A percentile compares a stretch with the other conserved stretches of the same genome.
These are phyloP conservation scores for Lignosus rhinocerotis DNA, from an alignment of 1,284 basidiomycete species.

Conservation along the genomic window DNA sequence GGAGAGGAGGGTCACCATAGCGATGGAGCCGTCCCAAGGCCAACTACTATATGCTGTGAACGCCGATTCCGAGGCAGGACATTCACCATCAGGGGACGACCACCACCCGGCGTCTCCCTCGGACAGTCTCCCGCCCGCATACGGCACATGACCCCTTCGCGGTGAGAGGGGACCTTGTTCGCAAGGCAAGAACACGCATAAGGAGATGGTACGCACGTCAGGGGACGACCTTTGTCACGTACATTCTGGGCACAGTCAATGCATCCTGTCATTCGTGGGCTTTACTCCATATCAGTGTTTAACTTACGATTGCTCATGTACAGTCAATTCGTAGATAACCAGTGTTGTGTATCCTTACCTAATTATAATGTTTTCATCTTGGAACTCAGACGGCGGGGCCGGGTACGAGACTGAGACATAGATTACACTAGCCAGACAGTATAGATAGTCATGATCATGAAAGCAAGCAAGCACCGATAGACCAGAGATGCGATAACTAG, in stretches of 20 bases:
- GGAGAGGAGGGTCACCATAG: neutral
- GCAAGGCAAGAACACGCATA: too few relatives aligned
- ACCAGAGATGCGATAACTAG: neutral
- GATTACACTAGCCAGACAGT: neutral
- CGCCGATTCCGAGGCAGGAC: neutral
- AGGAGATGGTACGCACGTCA: too few relatives aligned
- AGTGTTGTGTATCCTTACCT: too few relatives aligned
- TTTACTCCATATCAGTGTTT: neutral
- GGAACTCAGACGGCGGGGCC: neutral
- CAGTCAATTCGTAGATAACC: too few relatives aligned
- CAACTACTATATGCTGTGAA: neutral
- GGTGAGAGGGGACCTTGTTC: too few relatives aligned
- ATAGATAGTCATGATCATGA: neutral
- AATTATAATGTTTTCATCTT: neutral
- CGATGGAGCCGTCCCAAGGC: neutral
- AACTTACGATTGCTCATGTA: too few relatives aligned
- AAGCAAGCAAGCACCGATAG: neutral
- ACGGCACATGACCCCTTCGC: neutral
- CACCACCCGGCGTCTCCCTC: neutral
- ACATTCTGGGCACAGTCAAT: neutral
- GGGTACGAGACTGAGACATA: neutral
- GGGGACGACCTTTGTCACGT: too few relatives aligned
- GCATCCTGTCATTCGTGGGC: neutral
- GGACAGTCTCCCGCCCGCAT: neutral
- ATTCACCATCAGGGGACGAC: neutral